These are phyloP conservation scores for Blastobotrys raffinosifermentans DNA, from an alignment of 1,139 yeast genomes.

Conservation along the genomic window DNA sequence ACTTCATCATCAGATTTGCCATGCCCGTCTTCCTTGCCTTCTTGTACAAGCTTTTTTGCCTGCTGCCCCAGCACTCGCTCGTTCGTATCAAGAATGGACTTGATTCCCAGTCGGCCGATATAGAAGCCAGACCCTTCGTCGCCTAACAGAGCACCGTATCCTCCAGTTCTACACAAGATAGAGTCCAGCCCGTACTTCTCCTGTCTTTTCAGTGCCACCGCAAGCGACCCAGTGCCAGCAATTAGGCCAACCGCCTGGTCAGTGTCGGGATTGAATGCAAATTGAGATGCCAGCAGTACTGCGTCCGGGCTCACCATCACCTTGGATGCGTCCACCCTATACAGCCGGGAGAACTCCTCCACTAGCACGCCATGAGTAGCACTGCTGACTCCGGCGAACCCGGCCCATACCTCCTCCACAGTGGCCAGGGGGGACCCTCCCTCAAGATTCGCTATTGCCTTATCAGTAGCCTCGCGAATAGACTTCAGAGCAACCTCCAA, in stretches of 20 bases:
- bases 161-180: conserved; percentile 21
- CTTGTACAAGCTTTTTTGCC: too few relatives aligned
- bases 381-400: conserved; percentile 12
- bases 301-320: conserved; percentile 11
- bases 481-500: neutral
- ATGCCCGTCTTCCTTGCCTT: neutral
- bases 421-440: neutral
- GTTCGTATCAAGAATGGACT: conserved; percentile 11
- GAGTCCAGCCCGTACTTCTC: conserved; percentile 6
- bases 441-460: neutral
- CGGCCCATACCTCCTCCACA: conserved; percentile 9
- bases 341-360: conserved; percentile 3
- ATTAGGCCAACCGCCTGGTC: conserved; percentile 14
- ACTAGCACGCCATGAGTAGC: neutral
- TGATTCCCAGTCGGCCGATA: conserved; percentile 21
- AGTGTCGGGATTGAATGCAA: conserved; percentile 1
- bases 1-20: conserved; percentile 1
- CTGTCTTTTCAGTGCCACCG: conserved; percentile 17
- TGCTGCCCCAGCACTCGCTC: conserved; percentile 1
- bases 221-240: conserved; percentile 27
- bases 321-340: neutral
- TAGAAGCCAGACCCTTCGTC: conserved; percentile 27
- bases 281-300: conserved; percentile 9
- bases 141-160: conserved; percentile 25
- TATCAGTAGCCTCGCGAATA: neutral